A percentile compares a stretch with the other conserved stretches of the same genome.
Conservation (phyloP, 2,329 filamentous ascomycete genomes). For the Aspergillus piperis region DNA sequence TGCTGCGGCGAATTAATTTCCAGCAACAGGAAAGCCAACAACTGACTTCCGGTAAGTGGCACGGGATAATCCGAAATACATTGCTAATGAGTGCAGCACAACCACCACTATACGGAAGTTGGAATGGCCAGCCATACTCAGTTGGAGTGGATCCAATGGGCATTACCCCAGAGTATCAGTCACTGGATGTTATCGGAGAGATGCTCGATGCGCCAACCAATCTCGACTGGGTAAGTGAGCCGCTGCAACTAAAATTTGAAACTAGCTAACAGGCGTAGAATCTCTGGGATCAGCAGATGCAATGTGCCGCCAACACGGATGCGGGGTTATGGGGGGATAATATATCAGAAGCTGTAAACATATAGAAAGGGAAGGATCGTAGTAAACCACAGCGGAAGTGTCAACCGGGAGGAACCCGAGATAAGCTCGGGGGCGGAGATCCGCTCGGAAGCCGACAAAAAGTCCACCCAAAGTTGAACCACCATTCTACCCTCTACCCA, state of each 20-base stretch:
- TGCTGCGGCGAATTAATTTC: constrained; percentile 29
- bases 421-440: neutral
- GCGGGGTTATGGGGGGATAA: constrained; percentile 8
- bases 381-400: neutral
- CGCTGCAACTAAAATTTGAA: neutral
- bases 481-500: neutral
- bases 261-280: constrained; percentile 18
- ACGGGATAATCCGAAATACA: neutral
- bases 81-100: constrained; percentile 4
- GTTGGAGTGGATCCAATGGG: constrained; percentile 8
- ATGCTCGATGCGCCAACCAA: constrained; percentile 36
- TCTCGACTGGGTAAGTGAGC: constrained; percentile 36
- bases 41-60: neutral
- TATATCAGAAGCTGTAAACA: no score
- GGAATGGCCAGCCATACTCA: constrained; percentile 9
- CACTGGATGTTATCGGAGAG: constrained; percentile 34
- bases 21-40: neutral
- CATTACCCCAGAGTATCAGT: constrained; percentile 7
- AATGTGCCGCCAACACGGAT: neutral
- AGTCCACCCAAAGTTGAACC: constrained; percentile 1
- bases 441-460: constrained; percentile 5
- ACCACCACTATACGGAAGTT: constrained; percentile 20
- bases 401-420: neutral
- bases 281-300: constrained; percentile 29
- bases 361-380: neutral